A percentile compares a stretch with the other conserved stretches of the same genome.
These are phyloP conservation scores for Ophiostoma pallidulum DNA, from an alignment of 2,329 filamentous ascomycete species.

Conservation along the genomic window DNA sequence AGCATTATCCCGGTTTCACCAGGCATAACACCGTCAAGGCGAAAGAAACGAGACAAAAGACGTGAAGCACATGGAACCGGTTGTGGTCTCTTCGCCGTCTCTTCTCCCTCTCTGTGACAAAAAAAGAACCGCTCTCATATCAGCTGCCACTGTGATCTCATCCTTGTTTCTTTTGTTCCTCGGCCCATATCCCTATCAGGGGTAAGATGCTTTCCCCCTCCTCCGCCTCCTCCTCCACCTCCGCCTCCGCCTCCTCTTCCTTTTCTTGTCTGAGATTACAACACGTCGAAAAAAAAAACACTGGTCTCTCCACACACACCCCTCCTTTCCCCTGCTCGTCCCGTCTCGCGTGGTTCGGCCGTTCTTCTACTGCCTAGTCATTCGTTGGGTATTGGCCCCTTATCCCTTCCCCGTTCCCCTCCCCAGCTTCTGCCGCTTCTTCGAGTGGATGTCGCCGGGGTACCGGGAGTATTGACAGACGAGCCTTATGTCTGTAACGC, in stretches of 20 bases:
- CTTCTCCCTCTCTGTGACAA: neutral
- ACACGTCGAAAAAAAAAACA: too few species aligned
- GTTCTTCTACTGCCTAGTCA: slow-evolving; percentile 9
- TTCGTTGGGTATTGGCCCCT: neutral
- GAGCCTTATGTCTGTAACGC: too few species aligned
- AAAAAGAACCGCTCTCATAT: neutral
- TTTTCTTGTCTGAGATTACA: too few species aligned
- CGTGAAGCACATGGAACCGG: neutral
- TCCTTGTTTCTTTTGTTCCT: neutral
- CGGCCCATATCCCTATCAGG: neutral
- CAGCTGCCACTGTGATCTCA: slow-evolving; percentile 4
- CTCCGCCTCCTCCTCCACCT: neutral
- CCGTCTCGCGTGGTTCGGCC: slow-evolving; percentile 12
- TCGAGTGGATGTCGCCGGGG: neutral
- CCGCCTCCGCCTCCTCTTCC: neutral
- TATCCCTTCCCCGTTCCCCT: neutral
- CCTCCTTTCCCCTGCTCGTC: slow-evolving; percentile 1
- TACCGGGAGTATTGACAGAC: too few species aligned
- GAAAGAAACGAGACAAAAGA: neutral
- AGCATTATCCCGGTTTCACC: slow-evolving; percentile 13
- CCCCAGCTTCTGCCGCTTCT: neutral
- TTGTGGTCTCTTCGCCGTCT: neutral
- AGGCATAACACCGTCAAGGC: slow-evolving; percentile 6
- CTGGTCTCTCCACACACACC: slow-evolving; percentile 2
- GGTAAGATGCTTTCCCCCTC: neutral